phyloP scores from a whole-genome alignment of 2,329 filamentous ascomycete genomes.

The Fusarium musae region DNA sequence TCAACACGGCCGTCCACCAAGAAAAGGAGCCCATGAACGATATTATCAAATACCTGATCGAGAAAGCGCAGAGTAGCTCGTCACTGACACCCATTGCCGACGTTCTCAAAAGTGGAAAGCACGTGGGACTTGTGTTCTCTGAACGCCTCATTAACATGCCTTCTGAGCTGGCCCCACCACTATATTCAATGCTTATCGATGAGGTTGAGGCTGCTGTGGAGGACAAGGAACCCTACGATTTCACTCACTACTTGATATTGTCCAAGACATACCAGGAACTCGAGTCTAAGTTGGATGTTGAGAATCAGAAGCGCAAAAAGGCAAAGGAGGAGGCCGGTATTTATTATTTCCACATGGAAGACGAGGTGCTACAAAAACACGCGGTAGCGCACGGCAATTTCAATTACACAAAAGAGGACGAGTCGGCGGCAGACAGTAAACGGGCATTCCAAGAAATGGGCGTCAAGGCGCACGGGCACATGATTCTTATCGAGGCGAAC shows the following conservation, averaged over 20 bases:
- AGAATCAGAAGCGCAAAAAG: conserved; percentile 71
- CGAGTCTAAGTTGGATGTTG: conserved; percentile 79
- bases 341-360: conserved; percentile 96
- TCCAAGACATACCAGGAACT: conserved; percentile 95
- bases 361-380: conserved; percentile 86
- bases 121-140: conserved; percentile 87
- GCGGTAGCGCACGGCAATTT: conserved; percentile 76
- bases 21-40: conserved; percentile 78
- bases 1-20: conserved; percentile 84
- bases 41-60: conserved; percentile 76
- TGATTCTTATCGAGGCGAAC: conserved; percentile 85
- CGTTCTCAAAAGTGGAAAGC: conserved; percentile 65
- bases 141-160: conserved; percentile 98
- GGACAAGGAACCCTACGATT: conserved; percentile 91
- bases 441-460: conserved; percentile 94
- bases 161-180: conserved; percentile 88
- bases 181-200: conserved; percentile 94
- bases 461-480: conserved; percentile 82
- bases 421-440: conserved; percentile 88
- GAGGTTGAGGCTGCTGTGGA: conserved; percentile 90
- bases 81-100: conserved; percentile 66
- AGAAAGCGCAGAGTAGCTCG: conserved; percentile 63
- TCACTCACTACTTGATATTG: conserved; percentile 91
- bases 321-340: conserved; percentile 68
- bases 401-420: conserved; percentile 83